Conservation (phyloP, 768 basidiomycete genomes). For the Tricholoma terreum region DNA sequence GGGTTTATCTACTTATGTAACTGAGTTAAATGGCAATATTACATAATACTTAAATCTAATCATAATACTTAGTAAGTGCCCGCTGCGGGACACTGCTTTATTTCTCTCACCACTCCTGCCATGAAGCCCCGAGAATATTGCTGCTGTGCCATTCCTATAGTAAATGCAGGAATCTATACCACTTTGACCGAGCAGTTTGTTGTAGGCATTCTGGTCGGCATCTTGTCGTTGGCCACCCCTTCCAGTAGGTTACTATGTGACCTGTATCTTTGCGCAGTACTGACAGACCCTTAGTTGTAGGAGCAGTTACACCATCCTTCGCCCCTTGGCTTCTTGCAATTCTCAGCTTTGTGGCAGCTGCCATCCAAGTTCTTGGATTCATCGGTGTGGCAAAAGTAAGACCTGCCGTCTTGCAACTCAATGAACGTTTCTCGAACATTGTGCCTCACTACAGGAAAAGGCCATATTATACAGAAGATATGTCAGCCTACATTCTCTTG, state of each 20-base stretch:
- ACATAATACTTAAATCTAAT: background rate
- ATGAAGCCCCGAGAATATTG: constrained; percentile 88
- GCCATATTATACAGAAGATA: constrained; percentile 64
- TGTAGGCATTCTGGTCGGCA: constrained; percentile 62
- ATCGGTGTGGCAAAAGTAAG: constrained; percentile 76
- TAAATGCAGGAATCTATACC: constrained; percentile 88
- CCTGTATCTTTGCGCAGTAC: background rate
- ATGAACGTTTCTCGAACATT: constrained; percentile 3
- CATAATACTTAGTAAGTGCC: background rate
- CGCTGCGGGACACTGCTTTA: background rate
- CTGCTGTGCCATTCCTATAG: constrained; percentile 87
- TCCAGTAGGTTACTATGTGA: constrained; percentile 51
- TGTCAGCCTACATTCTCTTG: constrained; percentile 58
- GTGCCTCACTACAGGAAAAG: constrained; percentile 53
- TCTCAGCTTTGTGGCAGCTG: constrained; percentile 74
- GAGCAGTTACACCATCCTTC: constrained; percentile 77
- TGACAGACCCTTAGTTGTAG: constrained; percentile 60
- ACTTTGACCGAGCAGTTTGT: constrained; percentile 75
- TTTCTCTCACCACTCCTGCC: constrained; percentile 27
- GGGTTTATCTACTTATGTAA: background rate
- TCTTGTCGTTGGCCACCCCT: constrained; percentile 74
- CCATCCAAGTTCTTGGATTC: constrained; percentile 79
- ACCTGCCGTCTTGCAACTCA: constrained; percentile 1
- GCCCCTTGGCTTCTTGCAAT: constrained; percentile 72
- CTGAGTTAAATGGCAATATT: background rate